Conservation (phyloP, 257 asterid species). For the Cruciata laevipes region DNA sequence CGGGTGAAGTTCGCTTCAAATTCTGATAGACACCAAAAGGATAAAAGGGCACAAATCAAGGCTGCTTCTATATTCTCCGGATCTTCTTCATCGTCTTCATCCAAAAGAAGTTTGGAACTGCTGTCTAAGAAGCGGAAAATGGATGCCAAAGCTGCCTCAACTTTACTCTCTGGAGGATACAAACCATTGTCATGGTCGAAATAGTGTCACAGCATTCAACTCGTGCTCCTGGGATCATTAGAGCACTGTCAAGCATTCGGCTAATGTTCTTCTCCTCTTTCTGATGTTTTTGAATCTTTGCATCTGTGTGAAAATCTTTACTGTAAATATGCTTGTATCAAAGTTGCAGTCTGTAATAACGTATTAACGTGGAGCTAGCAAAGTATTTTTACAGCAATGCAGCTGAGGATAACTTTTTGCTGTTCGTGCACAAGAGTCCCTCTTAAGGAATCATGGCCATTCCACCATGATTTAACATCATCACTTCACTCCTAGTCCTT, state of each 20-base stretch:
- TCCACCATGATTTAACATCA: neutral
- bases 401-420: neutral
- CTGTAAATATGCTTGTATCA: neutral
- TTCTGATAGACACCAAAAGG: constrained; percentile 63
- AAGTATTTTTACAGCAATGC: neutral
- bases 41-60: constrained; percentile 69
- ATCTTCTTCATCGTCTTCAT: constrained; percentile 41
- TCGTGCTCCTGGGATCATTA: constrained; percentile 49
- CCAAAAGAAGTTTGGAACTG: constrained; percentile 49
- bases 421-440: no score
- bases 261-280: no score
- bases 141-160: constrained; percentile 59
- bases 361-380: neutral
- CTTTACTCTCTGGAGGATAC: constrained; percentile 58
- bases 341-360: neutral
- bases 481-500: neutral
- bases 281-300: neutral
- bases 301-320: neutral
- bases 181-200: constrained; percentile 63
- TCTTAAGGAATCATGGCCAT: no score
- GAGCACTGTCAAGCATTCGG: constrained; percentile 40
- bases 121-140: constrained; percentile 77
- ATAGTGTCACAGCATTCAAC: neutral
- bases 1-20: constrained; percentile 52
- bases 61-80: constrained; percentile 73